These are phyloP conservation scores for Trichoderma koningiopsis DNA, from an alignment of 2,329 filamentous ascomycete species.

Conservation along the genomic window DNA sequence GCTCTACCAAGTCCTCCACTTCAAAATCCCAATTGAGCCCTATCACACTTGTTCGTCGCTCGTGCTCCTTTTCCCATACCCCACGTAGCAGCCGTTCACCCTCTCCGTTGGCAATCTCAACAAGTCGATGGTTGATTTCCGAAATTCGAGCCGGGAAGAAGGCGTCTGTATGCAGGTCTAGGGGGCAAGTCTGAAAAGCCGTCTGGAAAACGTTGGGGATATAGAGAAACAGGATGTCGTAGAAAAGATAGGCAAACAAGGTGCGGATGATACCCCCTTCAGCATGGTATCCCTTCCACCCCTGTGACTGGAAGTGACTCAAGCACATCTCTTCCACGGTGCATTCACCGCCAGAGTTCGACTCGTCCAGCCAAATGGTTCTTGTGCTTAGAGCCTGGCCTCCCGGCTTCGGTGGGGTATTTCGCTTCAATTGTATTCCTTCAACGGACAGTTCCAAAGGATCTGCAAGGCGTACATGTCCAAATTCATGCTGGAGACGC, in stretches of 20 bases:
- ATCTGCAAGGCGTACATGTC: conserved; percentile 75
- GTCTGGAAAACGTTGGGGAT: conserved; percentile 98
- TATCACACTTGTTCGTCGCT: conserved; percentile 79
- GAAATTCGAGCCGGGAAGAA: conserved; percentile 86
- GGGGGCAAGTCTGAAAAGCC: conserved; percentile 86
- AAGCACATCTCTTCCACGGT: conserved; percentile 94
- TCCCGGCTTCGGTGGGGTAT: conserved; percentile 47
- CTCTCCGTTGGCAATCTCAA: conserved; percentile 82
- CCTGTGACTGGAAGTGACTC: conserved; percentile 76
- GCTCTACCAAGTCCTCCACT: conserved; percentile 74
- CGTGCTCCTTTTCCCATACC: conserved; percentile 69
- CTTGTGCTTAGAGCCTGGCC: conserved; percentile 59
- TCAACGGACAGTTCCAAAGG: conserved; percentile 74
- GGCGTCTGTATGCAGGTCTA: conserved; percentile 89
- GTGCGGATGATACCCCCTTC: conserved; percentile 94
- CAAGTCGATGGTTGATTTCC: conserved; percentile 85
- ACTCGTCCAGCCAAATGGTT: conserved; percentile 85
- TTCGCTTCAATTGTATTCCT: conserved; percentile 74
- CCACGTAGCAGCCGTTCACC: conserved; percentile 67
- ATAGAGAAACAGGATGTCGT: conserved; percentile 88
- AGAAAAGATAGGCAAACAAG: conserved; percentile 87
- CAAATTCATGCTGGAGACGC: conserved; percentile 89
- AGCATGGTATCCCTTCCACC: conserved; percentile 93
- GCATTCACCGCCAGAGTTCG: conserved; percentile 70
- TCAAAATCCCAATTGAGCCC: conserved; percentile 91